Percentiles rank a stretch among this genome's conserved stretches.
Conservation (phyloP, 345 rosid genomes). For the Linum trigynum region DNA sequence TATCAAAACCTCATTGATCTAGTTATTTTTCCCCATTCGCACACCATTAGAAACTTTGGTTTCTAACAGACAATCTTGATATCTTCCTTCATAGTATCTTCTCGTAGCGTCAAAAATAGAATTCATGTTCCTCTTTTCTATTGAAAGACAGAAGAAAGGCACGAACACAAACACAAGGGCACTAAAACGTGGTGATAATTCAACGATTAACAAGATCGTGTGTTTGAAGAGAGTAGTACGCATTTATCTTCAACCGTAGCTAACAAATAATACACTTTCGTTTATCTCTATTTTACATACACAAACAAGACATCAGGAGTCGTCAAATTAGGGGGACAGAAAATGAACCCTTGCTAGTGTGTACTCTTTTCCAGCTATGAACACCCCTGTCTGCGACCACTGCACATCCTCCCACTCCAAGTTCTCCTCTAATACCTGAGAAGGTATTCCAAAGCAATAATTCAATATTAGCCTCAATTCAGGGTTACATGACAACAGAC, state of each 20-base stretch:
- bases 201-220: not conserved
- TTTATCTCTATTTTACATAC: not conserved
- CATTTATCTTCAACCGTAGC: not conserved
- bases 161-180: too few species aligned
- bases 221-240: not conserved
- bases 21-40: too few species aligned
- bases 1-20: too few species aligned
- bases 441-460: not conserved
- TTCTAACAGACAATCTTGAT: too few species aligned
- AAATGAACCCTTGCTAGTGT: slow-evolving; percentile 87
- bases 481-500: not conserved
- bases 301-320: not conserved
- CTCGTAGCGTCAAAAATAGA: too few species aligned
- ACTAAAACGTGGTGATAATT: too few species aligned
- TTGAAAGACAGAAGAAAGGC: too few species aligned
- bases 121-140: too few species aligned
- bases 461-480: not conserved
- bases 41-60: too few species aligned
- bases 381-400: slow-evolving; percentile 98
- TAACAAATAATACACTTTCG: not conserved
- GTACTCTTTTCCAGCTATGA: slow-evolving; percentile 90
- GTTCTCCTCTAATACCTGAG: slow-evolving; percentile 75
- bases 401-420: slow-evolving; percentile 98
- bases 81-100: too few species aligned
- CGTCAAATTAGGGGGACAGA: slow-evolving; percentile 44